Base-by-base conservation (phyloP, 345 rosid species). In the Carallia brachiata region DNA sequence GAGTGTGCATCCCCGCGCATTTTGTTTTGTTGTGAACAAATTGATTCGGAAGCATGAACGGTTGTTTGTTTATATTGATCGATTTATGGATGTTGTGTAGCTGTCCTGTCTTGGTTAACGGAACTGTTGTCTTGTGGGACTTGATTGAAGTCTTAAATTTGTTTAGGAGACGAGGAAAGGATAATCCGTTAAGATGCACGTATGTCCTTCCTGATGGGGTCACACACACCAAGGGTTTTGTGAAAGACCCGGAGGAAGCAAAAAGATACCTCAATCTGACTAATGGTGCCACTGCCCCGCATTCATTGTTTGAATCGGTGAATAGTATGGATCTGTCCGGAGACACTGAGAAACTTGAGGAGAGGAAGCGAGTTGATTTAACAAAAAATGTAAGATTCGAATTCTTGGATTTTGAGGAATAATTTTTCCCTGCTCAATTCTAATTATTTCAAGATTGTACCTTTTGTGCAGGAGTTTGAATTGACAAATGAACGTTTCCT, bases 201-300 rank as follows among this genome's bases (percentile, higher is more conserved):
- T 94, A 94, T 71, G 97, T 90, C 63, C 90, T 94, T 72, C 97
- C 97, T 68, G 96, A 91, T 69, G 98, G 97, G 44, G 73, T 91
- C 56, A 82, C 85, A 16, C 89, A 87, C 70, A 88, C 89, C 2
- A 88, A 85, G 81, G 98, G 98, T 58, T 91, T 80, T 82, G 92
- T 94, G 34, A 94, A 87, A 75, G 87, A 87, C 63, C 87, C 87
- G 4, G 80, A 86, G 63, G 87, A 86, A 40, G 91, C 93, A 19
- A 71, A 80, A 54, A 83, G 79, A 58, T 85, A 79, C 61, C 83
- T 88, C 50, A 70, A 54, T 50, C 47, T 77, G 44, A 73, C 65
- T 56, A 75, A 72, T 61, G 77, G 68, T 5, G 75, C 75, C 50
- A 56, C 34, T 27, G 6, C 32, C 47, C 18, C 44, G 19, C 18